These are phyloP conservation scores for Didymella arachidicola DNA, from an alignment of 2,329 filamentous ascomycete genomes.

Conservation along the genomic window DNA sequence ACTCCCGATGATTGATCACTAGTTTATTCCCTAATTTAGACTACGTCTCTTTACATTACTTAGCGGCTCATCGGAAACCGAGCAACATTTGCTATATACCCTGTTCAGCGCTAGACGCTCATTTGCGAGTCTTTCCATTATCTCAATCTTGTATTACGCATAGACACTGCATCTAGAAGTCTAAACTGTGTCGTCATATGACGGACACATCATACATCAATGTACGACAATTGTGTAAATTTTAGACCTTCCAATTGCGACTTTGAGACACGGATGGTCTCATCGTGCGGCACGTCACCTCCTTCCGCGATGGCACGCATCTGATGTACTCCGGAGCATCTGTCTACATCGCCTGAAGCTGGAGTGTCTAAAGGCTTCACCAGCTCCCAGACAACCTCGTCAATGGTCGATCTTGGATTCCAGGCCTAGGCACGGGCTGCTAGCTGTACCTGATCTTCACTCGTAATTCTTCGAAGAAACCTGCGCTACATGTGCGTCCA, in stretches of 20 bases:
- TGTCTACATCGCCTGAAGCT: background rate
- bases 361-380: background rate
- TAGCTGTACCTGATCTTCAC: constrained; percentile 7
- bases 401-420: background rate
- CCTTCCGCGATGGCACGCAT: background rate
- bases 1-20: background rate
- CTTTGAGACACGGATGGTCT: background rate
- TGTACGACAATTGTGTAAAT: too few relatives aligned
- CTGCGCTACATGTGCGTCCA: constrained; percentile 6
- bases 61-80: background rate
- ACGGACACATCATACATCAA: too few relatives aligned
- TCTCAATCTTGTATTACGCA: background rate
- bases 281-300: background rate
- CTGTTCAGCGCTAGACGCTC: constrained; percentile 10
- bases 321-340: background rate
- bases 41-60: constrained; percentile 1
- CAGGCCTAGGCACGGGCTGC: background rate
- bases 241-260: too few relatives aligned
- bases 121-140: background rate
- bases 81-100: constrained; percentile 20
- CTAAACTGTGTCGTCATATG: too few relatives aligned
- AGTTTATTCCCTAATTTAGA: background rate
- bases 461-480: background rate
- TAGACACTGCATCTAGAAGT: constrained; percentile 11
- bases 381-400: background rate